phyloP scores from a whole-genome alignment of 2,329 filamentous ascomycete species.

The Phyllosticta paracitricarpa region DNA sequence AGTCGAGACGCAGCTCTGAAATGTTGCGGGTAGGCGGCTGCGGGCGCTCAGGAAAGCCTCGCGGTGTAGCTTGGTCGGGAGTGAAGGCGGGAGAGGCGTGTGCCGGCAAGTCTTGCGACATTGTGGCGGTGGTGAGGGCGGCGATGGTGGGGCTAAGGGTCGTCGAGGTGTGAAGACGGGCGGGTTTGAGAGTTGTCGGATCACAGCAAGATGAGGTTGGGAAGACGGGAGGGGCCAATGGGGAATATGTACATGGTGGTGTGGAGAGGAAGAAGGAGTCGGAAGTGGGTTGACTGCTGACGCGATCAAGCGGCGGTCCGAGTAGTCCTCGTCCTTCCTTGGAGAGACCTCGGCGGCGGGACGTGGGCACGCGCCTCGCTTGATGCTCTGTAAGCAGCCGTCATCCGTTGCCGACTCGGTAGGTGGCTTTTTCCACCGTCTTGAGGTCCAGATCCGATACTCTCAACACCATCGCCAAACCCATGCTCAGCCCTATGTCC shows the following conservation, averaged over 20 bases:
- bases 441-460: constrained; percentile 30
- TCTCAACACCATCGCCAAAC: constrained; percentile 51
- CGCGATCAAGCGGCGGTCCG: neutral
- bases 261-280: neutral
- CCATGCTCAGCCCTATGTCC: constrained; percentile 33
- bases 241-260: neutral
- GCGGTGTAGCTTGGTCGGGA: constrained; percentile 45
- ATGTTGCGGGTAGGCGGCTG: constrained; percentile 28
- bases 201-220: neutral
- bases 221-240: neutral
- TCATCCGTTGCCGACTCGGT: neutral
- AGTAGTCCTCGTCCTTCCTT: neutral
- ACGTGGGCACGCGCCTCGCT: neutral
- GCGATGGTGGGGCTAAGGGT: neutral
- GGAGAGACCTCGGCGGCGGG: neutral
- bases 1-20: constrained; percentile 26
- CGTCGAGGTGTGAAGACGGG: neutral
- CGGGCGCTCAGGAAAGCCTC: constrained; percentile 31
- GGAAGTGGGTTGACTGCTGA: neutral
- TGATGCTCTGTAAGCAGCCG: neutral
- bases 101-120: constrained; percentile 29
- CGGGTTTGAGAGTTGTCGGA: neutral
- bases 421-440: neutral
- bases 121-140: neutral
- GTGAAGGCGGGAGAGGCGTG: constrained; percentile 43